phyloP scores from a whole-genome alignment of 805 yeast genomes.

The Hanseniaspora valbyensis region DNA sequence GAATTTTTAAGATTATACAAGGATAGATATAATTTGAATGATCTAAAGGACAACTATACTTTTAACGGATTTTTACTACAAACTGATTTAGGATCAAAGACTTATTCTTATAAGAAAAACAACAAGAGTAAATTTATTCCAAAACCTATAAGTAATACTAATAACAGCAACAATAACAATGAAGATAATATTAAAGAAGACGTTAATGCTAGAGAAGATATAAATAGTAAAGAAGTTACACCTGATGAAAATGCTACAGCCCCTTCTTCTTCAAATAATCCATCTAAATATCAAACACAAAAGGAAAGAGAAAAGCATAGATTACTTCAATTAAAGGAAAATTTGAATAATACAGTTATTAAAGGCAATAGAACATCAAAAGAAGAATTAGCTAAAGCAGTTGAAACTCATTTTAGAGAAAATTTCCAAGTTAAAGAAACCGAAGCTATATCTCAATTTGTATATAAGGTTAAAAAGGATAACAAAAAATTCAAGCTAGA shows the following conservation, averaged over 20 bases:
- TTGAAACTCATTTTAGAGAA: conserved; percentile 56
- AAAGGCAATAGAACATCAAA: conserved; percentile 38
- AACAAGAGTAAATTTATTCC: conserved; percentile 20
- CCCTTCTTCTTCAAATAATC: neutral
- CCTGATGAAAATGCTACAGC: neutral
- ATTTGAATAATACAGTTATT: conserved; percentile 4
- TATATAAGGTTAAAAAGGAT: conserved; percentile 74
- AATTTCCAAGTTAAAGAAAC: conserved; percentile 55
- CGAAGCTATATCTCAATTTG: conserved; percentile 77
- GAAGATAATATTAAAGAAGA: neutral
- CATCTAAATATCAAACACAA: neutral
- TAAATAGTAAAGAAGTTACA: neutral
- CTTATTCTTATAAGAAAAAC: conserved; percentile 32
- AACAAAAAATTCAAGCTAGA: conserved; percentile 36
- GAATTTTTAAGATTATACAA: conserved; percentile 61
- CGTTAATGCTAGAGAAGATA: neutral
- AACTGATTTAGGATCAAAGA: conserved; percentile 62
- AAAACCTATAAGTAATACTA: conserved; percentile 19
- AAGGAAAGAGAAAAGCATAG: conserved; percentile 19
- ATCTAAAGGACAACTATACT: conserved; percentile 50
- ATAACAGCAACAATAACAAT: too few species aligned
- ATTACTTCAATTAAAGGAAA: neutral
- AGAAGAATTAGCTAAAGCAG: conserved; percentile 46
- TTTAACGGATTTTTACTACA: conserved; percentile 59
- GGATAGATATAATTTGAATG: conserved; percentile 41